Conservation (phyloP, 2,329 filamentous ascomycete genomes). For the Chaetomium olivaceum region DNA sequence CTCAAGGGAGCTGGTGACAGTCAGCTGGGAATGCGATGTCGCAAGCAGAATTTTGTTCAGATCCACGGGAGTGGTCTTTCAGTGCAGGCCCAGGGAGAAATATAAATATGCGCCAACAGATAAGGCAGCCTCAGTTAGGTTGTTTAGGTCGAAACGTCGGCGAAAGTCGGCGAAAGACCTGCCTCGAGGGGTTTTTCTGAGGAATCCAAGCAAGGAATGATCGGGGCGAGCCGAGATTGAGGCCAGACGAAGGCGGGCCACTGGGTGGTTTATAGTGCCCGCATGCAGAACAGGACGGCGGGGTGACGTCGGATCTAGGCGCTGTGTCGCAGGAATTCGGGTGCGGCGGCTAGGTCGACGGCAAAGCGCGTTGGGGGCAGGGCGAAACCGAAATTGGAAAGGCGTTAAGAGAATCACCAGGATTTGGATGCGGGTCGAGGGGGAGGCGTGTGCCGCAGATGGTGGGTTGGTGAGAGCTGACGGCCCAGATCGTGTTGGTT, state of each 20-base stretch:
- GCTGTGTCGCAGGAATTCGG: slow-evolving; percentile 12
- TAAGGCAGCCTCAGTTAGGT: not conserved
- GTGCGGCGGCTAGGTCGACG: slow-evolving; percentile 17
- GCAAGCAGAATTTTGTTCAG: not conserved
- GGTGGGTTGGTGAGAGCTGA: slow-evolving; percentile 25
- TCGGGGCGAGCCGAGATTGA: slow-evolving; percentile 22
- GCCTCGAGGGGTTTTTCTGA: slow-evolving; percentile 4
- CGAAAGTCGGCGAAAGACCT: slow-evolving; percentile 1
- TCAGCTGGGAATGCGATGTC: slow-evolving; percentile 7
- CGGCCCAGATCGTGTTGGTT: not conserved
- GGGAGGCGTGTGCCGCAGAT: slow-evolving; percentile 29
- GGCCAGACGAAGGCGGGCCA: slow-evolving; percentile 13
- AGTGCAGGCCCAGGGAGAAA: not conserved
- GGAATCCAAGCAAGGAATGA: slow-evolving; percentile 23
- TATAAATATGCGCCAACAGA: not conserved
- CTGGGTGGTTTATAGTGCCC: slow-evolving; percentile 21
- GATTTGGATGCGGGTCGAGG: slow-evolving; percentile 14
- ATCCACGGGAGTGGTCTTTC: slow-evolving; percentile 4
- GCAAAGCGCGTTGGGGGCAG: slow-evolving; percentile 23
- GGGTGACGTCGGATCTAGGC: slow-evolving; percentile 27
- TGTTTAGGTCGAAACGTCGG: slow-evolving; percentile 6
- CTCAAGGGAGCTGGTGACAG: not conserved
- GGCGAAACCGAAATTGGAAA: slow-evolving; percentile 19
- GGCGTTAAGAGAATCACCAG: slow-evolving; percentile 18
- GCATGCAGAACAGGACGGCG: slow-evolving; percentile 19